Conservation (phyloP, 352 stramenopile species). For the Pythium aphanidermatum region DNA sequence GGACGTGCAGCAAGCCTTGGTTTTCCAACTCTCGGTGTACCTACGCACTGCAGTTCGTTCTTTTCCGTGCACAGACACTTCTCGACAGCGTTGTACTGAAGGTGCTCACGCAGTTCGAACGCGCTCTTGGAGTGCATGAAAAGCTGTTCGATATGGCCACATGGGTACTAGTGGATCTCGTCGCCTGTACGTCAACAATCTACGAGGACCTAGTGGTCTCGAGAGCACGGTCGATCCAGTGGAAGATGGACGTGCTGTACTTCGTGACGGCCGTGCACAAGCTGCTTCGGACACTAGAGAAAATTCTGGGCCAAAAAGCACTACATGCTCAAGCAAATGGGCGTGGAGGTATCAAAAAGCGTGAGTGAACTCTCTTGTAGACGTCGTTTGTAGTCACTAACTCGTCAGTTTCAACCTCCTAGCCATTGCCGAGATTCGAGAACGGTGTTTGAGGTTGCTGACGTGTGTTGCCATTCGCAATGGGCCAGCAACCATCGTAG, state of each 20-base stretch:
- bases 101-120: conserved; percentile 41
- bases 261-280: conserved; percentile 53
- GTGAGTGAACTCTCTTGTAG: conserved; percentile 17
- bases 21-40: conserved; percentile 54
- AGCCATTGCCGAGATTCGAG: conserved; percentile 43
- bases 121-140: conserved; percentile 51
- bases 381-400: background rate
- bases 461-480: conserved; percentile 36
- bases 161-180: conserved; percentile 42
- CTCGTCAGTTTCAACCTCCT: background rate
- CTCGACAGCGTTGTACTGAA: conserved; percentile 35
- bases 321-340: conserved; percentile 10
- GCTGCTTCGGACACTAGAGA: conserved; percentile 40
- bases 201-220: conserved; percentile 50
- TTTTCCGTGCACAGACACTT: conserved; percentile 41
- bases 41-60: conserved; percentile 47
- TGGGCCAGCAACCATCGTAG: conserved; percentile 28
- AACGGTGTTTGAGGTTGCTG: conserved; percentile 45
- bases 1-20: conserved; percentile 47
- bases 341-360: conserved; percentile 24
- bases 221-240: conserved; percentile 35
- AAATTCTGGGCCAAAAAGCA: conserved; percentile 34
- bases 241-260: conserved; percentile 74
- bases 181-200: conserved; percentile 32
- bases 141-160: conserved; percentile 48